Conservation (phyloP, 192 early-diverging fungal species). For the Polychytrium aggregatum region DNA sequence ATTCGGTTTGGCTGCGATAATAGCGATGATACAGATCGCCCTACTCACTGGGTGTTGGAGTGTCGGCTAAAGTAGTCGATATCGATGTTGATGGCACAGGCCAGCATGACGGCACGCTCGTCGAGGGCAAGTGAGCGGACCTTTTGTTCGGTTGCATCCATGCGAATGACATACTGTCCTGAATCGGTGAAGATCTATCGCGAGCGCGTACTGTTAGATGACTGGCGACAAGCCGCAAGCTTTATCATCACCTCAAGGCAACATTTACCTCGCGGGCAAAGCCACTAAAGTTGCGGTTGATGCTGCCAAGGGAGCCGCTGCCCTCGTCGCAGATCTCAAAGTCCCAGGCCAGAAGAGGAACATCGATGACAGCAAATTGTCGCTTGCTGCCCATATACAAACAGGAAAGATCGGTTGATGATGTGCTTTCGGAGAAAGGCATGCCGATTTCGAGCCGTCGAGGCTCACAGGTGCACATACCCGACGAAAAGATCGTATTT, state of each 20-base stretch:
- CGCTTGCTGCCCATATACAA: too few relatives aligned
- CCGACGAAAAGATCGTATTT: slow-evolving; percentile 73
- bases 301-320: slow-evolving; percentile 38
- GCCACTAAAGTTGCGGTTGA: slow-evolving; percentile 72
- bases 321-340: slow-evolving; percentile 56
- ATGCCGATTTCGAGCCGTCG: too few relatives aligned
- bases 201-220: slow-evolving; percentile 59
- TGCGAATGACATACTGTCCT: slow-evolving; percentile 69
- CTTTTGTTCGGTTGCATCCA: slow-evolving; percentile 45
- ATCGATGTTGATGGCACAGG: slow-evolving; percentile 74
- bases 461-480: too few relatives aligned
- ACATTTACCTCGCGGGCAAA: slow-evolving; percentile 49
- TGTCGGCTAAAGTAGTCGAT: slow-evolving; percentile 81
- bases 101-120: slow-evolving; percentile 68
- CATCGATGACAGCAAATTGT: slow-evolving; percentile 28
- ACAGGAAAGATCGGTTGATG: too few relatives aligned
- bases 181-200: slow-evolving; percentile 75
- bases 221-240: slow-evolving; percentile 35
- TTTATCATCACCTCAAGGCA: neutral
- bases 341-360: slow-evolving; percentile 60
- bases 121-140: slow-evolving; percentile 36
- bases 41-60: slow-evolving; percentile 22
- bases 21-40: too few relatives aligned
- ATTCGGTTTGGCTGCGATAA: too few relatives aligned
- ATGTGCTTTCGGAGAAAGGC: too few relatives aligned